phyloP scores from a whole-genome alignment of 192 early-diverging fungal species.

The Gonapodya prolifera region DNA sequence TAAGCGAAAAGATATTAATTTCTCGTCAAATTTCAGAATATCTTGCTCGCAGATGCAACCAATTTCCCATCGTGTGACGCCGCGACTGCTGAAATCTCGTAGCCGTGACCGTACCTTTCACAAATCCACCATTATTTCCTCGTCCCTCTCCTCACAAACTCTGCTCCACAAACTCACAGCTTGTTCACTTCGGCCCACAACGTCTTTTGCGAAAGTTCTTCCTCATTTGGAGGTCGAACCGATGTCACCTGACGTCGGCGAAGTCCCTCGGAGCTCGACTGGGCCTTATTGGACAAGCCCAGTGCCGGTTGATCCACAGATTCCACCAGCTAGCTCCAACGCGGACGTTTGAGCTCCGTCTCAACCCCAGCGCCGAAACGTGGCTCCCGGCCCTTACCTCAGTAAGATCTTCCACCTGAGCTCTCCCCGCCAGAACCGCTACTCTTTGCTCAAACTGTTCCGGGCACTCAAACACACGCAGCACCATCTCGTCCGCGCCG shows the following conservation, averaged over 20 bases:
- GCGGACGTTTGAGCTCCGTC: slow-evolving; percentile 4
- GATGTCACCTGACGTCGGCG: background rate
- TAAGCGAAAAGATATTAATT: background rate
- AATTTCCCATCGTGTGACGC: slow-evolving; percentile 51
- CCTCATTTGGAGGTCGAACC: slow-evolving; percentile 71
- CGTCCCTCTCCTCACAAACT: background rate
- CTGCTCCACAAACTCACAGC: slow-evolving; percentile 32
- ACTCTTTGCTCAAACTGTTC: slow-evolving; percentile 69
- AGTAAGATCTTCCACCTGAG: slow-evolving; percentile 18
- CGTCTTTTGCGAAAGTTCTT: slow-evolving; percentile 74
- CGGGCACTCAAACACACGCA: slow-evolving; percentile 80
- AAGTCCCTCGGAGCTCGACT: slow-evolving; percentile 25
- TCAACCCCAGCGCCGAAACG: background rate
- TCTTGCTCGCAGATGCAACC: slow-evolving; percentile 66
- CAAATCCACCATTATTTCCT: slow-evolving; percentile 6
- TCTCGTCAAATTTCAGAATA: slow-evolving; percentile 6
- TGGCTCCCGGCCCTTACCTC: slow-evolving; percentile 22
- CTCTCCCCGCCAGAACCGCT: slow-evolving; percentile 38
- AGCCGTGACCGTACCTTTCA: slow-evolving; percentile 77
- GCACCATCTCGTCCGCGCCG: slow-evolving; percentile 90
- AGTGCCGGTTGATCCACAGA: slow-evolving; percentile 79
- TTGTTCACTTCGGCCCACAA: slow-evolving; percentile 95
- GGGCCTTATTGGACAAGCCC: slow-evolving; percentile 92
- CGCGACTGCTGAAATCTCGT: slow-evolving; percentile 74
- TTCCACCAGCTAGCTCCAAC: slow-evolving; percentile 30